Conservation (phyloP, 2,329 filamentous ascomycete genomes). For the Didymosphaeria variabile region DNA sequence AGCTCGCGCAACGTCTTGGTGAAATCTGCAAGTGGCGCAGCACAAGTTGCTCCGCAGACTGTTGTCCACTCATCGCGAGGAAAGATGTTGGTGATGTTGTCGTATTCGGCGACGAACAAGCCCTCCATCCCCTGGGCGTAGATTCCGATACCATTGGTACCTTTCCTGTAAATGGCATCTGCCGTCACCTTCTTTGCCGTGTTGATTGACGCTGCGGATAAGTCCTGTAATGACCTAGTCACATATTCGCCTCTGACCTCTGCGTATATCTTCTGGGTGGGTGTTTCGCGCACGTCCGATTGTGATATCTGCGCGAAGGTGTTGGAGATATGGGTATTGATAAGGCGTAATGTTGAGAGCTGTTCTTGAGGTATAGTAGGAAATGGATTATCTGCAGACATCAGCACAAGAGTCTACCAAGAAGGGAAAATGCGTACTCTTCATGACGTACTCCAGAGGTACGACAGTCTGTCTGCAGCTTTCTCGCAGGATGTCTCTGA, state of each 20-base stretch:
- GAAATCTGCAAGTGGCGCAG: slow-evolving; percentile 80
- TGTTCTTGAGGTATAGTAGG: slow-evolving; percentile 81
- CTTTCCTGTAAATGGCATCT: slow-evolving; percentile 84
- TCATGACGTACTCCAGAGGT: slow-evolving; percentile 91
- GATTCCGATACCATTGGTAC: slow-evolving; percentile 88
- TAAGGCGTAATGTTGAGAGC: slow-evolving; percentile 76
- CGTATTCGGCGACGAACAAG: slow-evolving; percentile 87
- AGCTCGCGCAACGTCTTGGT: slow-evolving; percentile 86
- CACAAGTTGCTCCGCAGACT: slow-evolving; percentile 81
- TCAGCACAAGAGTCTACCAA: slow-evolving; percentile 19
- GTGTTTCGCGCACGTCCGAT: slow-evolving; percentile 64
- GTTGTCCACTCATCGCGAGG: slow-evolving; percentile 82
- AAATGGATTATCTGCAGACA: slow-evolving; percentile 70
- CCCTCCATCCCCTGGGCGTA: slow-evolving; percentile 90
- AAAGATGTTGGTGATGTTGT: slow-evolving; percentile 89
- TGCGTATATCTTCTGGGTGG: slow-evolving; percentile 83
- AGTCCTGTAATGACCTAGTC: slow-evolving; percentile 80
- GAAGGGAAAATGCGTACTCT: slow-evolving; percentile 63
- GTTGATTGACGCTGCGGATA: slow-evolving; percentile 84
- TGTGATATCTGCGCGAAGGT: slow-evolving; percentile 61
- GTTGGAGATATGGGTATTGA: slow-evolving; percentile 79
- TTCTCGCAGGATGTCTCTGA: slow-evolving; percentile 80
- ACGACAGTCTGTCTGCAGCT: slow-evolving; percentile 80
- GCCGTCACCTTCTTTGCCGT: slow-evolving; percentile 76
- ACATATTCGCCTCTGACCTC: slow-evolving; percentile 89